These are phyloP conservation scores for Trametes versicolor DNA, from an alignment of 1,284 basidiomycete species.

Conservation along the genomic window DNA sequence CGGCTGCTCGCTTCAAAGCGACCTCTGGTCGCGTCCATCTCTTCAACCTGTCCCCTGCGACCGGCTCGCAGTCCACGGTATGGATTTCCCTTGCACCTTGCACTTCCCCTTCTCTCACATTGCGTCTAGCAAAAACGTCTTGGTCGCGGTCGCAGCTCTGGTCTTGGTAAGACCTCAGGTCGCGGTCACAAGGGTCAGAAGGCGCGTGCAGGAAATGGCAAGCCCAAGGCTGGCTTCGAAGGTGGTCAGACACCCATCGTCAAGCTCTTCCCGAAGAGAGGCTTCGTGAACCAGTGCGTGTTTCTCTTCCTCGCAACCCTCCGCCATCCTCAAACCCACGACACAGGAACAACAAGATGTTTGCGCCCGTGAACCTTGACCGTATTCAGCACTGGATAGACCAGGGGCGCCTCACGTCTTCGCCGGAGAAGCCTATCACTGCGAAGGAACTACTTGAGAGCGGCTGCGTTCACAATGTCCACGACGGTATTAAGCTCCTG, in stretches of 20 bases:
- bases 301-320: slow-evolving; percentile 2
- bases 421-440: slow-evolving; percentile 88
- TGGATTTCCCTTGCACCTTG: slow-evolving; percentile 29
- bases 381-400: slow-evolving; percentile 93
- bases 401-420: slow-evolving; percentile 81
- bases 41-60: slow-evolving; percentile 66
- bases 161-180: slow-evolving; percentile 91
- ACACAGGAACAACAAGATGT: slow-evolving; percentile 75
- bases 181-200: slow-evolving; percentile 98
- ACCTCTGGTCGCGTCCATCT: slow-evolving; percentile 37
- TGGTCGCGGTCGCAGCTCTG: slow-evolving; percentile 92
- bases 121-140: slow-evolving; percentile 85
- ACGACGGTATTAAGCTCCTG: slow-evolving; percentile 92
- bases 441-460: slow-evolving; percentile 86
- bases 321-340: neutral
- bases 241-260: slow-evolving; percentile 96
- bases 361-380: slow-evolving; percentile 88
- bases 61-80: slow-evolving; percentile 71
- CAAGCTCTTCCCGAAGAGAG: slow-evolving; percentile 93
- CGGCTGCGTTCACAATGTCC: slow-evolving; percentile 88
- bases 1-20: slow-evolving; percentile 34
- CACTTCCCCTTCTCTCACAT: slow-evolving; percentile 13
- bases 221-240: slow-evolving; percentile 87
- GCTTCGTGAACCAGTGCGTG: slow-evolving; percentile 91
- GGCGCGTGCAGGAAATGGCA: slow-evolving; percentile 91